A percentile compares a stretch with the other conserved stretches of the same genome.
phyloP scores from a whole-genome alignment of 2,329 filamentous ascomycete genomes.

The Penicillium hordei region DNA sequence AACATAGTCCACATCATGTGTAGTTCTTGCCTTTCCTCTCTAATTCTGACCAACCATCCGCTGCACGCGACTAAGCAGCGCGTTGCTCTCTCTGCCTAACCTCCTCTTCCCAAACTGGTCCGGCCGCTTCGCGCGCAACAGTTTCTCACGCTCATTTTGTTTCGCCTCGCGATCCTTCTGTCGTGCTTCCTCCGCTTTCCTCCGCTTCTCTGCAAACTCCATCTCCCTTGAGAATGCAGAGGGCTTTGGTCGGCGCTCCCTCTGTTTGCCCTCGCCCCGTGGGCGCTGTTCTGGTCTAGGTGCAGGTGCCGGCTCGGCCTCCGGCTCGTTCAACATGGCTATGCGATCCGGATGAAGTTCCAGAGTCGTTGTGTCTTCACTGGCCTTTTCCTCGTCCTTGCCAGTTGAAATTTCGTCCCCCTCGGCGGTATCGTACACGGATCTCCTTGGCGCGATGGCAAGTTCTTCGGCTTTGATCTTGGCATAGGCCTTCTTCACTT shows the following conservation, averaged over 20 bases:
- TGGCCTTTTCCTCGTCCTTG: slow-evolving; percentile 20
- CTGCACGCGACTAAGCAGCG: slow-evolving; percentile 76
- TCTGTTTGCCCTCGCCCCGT: slow-evolving; percentile 29
- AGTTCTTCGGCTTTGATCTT: slow-evolving; percentile 72
- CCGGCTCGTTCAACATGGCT: slow-evolving; percentile 56
- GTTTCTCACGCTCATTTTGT: slow-evolving; percentile 67
- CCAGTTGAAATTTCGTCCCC: slow-evolving; percentile 29
- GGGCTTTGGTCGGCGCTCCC: slow-evolving; percentile 41
- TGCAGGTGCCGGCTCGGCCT: slow-evolving; percentile 21
- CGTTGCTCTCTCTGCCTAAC: slow-evolving; percentile 74
- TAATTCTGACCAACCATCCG: slow-evolving; percentile 59
- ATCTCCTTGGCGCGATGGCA: slow-evolving; percentile 33
- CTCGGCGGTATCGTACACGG: slow-evolving; percentile 33
- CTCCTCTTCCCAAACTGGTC: slow-evolving; percentile 72
- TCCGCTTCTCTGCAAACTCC: slow-evolving; percentile 64
- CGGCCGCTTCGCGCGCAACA: slow-evolving; percentile 61
- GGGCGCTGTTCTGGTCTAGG: slow-evolving; percentile 21
- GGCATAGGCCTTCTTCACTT: slow-evolving; percentile 87
- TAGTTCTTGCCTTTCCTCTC: slow-evolving; percentile 3
- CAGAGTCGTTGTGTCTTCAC: slow-evolving; percentile 37
- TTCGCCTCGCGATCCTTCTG: slow-evolving; percentile 65
- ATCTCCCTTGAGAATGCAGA: slow-evolving; percentile 65
- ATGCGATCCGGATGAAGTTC: slow-evolving; percentile 63
- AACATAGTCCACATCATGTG: slow-evolving; percentile 11
- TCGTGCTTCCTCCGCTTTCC: slow-evolving; percentile 61